Evolutionary conservation across 345 rosid species (phyloP).

Genomic region (Hibiscus syriacus): DNA sequence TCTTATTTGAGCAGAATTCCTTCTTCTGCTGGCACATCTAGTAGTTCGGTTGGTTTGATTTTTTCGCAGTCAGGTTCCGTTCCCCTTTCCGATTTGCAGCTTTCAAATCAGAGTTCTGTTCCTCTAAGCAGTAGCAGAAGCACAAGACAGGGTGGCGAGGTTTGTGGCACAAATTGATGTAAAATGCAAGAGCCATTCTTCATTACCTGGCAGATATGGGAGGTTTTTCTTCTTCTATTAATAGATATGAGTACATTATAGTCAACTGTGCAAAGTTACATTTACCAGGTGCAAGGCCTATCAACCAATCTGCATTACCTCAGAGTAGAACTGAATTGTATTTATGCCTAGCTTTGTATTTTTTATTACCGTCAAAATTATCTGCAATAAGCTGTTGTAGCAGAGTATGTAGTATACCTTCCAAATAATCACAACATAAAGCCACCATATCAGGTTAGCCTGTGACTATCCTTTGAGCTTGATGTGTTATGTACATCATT

Average conservation of each 20-base stretch:
- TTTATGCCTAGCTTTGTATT: constrained; percentile 6
- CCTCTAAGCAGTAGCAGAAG: constrained; percentile 63
- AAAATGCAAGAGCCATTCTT: constrained; percentile 14
- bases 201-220: constrained; percentile 17
- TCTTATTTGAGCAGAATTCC: constrained; percentile 40
- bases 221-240: constrained; percentile 15
- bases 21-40: constrained; percentile 38
- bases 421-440: constrained; percentile 22
- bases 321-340: constrained; percentile 20
- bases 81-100: constrained; percentile 63
- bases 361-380: background rate
- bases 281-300: constrained; percentile 10
- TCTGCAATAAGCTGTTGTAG: constrained; percentile 25
- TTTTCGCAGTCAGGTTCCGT: constrained; percentile 50
- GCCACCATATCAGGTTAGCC: too few relatives aligned
- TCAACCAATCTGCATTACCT: constrained; percentile 21
- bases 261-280: constrained; percentile 28
- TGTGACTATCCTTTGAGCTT: constrained; percentile 4
- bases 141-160: constrained; percentile 57
- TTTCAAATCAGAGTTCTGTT: constrained; percentile 59
- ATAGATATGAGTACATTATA: constrained; percentile 28
- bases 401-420: background rate
- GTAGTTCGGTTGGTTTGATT: constrained; percentile 47
- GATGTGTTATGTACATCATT: constrained; percentile 10
- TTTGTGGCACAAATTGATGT: constrained; percentile 59